Evolutionary conservation across 2,329 filamentous ascomycete species (phyloP).

Genomic region (Neoascochyta sp.): DNA sequence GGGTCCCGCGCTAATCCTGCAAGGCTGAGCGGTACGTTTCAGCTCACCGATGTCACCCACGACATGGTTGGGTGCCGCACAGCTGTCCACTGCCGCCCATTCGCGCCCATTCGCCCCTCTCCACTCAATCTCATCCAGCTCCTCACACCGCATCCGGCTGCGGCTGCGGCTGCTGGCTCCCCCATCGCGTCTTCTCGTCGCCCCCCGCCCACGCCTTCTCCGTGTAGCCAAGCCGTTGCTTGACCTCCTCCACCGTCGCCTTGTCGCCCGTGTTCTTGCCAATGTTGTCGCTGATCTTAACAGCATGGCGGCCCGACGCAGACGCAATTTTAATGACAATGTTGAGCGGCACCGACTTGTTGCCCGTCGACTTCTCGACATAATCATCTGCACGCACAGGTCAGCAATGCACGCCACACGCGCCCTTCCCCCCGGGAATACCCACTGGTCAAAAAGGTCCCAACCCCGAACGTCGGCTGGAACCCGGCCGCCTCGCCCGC

Average conservation of each 20-base stretch:
- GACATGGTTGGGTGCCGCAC: no score
- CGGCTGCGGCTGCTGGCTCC: conserved; percentile 46
- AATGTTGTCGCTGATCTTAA: conserved; percentile 87
- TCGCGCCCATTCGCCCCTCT: no score
- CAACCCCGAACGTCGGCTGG: conserved; percentile 85
- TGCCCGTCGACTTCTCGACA: conserved; percentile 63
- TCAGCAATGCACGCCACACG: conserved; percentile 1
- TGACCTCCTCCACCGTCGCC: conserved; percentile 74
- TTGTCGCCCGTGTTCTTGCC: conserved; percentile 93
- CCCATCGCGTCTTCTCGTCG: conserved; percentile 82
- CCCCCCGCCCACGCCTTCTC: conserved; percentile 81
- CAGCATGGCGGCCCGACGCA: conserved; percentile 72
- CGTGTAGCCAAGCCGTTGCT: conserved; percentile 77
- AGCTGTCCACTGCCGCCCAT: no score
- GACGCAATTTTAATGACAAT: conserved; percentile 97
- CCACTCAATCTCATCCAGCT: not conserved
- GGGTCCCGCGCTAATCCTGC: conserved; percentile 7
- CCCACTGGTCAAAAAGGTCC: conserved; percentile 84
- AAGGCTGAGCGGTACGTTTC: no score
- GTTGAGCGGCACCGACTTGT: conserved; percentile 87
- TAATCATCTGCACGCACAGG: conserved; percentile 93
- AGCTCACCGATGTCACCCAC: no score
- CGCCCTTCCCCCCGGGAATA: not conserved
- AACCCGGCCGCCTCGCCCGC: conserved; percentile 78
- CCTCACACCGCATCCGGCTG: conserved; percentile 17